Evolutionary conservation across 2,329 filamentous ascomycete genomes (phyloP).

Genomic region (Colletotrichum sp.): DNA sequence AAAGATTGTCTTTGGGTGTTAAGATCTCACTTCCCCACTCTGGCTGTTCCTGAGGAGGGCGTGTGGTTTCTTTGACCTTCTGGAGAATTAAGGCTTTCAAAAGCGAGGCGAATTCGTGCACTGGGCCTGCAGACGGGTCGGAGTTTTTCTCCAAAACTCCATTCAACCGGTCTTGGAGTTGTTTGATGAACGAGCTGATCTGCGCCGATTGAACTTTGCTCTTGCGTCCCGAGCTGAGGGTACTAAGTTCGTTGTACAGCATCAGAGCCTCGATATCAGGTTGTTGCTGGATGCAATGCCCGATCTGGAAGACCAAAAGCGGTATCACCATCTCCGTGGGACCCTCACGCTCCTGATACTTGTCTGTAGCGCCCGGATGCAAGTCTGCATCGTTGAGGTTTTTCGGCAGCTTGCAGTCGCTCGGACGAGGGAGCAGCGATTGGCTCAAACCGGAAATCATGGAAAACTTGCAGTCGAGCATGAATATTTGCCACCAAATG

Average conservation of each 20-base stretch:
- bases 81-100: conserved; percentile 51
- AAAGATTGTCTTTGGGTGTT: conserved; percentile 56
- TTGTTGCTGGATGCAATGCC: conserved; percentile 49
- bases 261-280: conserved; percentile 54
- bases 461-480: conserved; percentile 62
- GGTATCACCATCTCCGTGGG: conserved; percentile 67
- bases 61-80: conserved; percentile 53
- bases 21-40: conserved; percentile 56
- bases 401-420: conserved; percentile 61
- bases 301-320: conserved; percentile 54
- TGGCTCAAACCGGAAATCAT: conserved; percentile 61
- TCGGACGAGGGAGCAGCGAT: conserved; percentile 59
- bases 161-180: conserved; percentile 45
- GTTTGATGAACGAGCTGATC: conserved; percentile 45
- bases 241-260: conserved; percentile 2
- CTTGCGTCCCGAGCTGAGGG: neutral
- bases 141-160: conserved; percentile 53
- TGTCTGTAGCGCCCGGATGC: conserved; percentile 59
- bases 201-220: conserved; percentile 21
- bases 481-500: conserved; percentile 69
- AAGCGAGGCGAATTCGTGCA: conserved; percentile 54
- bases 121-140: conserved; percentile 55
- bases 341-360: conserved; percentile 51
- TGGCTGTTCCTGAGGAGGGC: conserved; percentile 48
- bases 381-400: conserved; percentile 68